Evolutionary conservation across 257 asterid species (phyloP), one percentile per base, ranked within the genome.

Genomic region (Lithospermum erythrorhizon): DNA sequence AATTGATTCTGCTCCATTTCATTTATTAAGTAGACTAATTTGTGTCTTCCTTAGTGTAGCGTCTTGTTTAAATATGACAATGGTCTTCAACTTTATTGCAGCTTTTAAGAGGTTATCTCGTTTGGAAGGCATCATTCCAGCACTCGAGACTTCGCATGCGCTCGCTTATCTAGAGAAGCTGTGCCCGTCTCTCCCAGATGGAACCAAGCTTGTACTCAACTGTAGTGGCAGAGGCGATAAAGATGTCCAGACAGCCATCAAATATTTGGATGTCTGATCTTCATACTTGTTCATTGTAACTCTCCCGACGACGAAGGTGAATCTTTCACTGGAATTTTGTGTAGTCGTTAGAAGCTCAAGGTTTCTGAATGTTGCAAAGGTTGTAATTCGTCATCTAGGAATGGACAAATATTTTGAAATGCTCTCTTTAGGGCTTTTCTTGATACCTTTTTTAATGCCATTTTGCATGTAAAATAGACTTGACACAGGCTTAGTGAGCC

Each of bases 161-260:
- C 65, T 91, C 13, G 97, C 97, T 16, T 74, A 81, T 75, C 77
- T 91, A 4, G 96, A 93, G 94, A 81, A 80, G 73, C 73, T 93
- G 57, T 89, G 97, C 77, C 99, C 99, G 5, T 65, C 75, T 23
- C 79, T 89, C 55, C 70, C 86, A 0, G 81, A 89, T 70, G 95
- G 93, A 59, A 68, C 87, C 8, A 89, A 83, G 80, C 84, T 89
- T 27, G 97, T 93, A 35, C 59, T 89, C 53, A 86, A 82, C 89
- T 93, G 95, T 86, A 89, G 97, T 54, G 95, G 97, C 37, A 83
- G 99, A 69, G 99, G 97, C 63, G 99, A 89, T 72, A 89, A 91
- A 74, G 96, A 91, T 71, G 95, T 88, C 37, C 86, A 88, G 22
- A 86, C 96, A 0, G 95, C 87, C 70, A 81, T 82, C 55, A 83